phyloP scores from a whole-genome alignment of 257 asterid species.

The Schizonepeta tenuifolia region DNA sequence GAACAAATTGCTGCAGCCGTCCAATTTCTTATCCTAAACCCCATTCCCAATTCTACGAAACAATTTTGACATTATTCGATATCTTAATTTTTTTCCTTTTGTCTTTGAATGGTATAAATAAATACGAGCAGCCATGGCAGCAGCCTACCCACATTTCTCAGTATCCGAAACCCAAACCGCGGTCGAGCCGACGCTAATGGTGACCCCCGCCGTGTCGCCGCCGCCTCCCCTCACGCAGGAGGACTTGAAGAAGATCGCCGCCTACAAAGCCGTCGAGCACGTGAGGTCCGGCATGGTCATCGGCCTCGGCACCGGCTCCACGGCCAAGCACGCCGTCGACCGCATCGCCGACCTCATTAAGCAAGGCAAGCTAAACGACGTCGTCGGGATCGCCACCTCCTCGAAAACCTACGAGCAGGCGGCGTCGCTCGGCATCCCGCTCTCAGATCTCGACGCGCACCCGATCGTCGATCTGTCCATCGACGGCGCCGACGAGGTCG shows the following conservation, averaged over 20 bases:
- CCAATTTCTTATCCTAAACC: constrained; percentile 36
- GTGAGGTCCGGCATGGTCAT: constrained; percentile 64
- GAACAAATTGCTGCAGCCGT: constrained; percentile 27
- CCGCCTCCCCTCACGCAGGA: constrained; percentile 49
- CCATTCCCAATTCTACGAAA: neutral
- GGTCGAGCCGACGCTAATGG: constrained; percentile 34
- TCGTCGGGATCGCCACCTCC: constrained; percentile 64
- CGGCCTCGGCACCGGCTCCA: constrained; percentile 71
- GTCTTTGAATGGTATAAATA: neutral
- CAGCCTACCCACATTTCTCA: constrained; percentile 49
- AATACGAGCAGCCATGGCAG: constrained; percentile 46
- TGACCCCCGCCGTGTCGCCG: constrained; percentile 34
- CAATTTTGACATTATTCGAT: neutral
- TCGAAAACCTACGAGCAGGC: constrained; percentile 58
- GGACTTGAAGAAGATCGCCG: constrained; percentile 63
- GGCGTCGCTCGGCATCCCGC: constrained; percentile 54
- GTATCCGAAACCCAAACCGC: constrained; percentile 37
- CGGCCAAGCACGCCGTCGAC: constrained; percentile 69
- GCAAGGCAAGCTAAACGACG: constrained; percentile 47
- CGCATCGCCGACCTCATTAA: constrained; percentile 53
- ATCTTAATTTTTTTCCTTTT: no score
- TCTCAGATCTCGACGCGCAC: constrained; percentile 64
- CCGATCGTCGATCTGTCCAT: constrained; percentile 64
- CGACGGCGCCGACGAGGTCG: constrained; percentile 80
- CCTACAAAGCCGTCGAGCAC: constrained; percentile 68